phyloP scores from a whole-genome alignment of 495 filamentous ascomycete genomes.

The Aspergillus cavernicola region DNA sequence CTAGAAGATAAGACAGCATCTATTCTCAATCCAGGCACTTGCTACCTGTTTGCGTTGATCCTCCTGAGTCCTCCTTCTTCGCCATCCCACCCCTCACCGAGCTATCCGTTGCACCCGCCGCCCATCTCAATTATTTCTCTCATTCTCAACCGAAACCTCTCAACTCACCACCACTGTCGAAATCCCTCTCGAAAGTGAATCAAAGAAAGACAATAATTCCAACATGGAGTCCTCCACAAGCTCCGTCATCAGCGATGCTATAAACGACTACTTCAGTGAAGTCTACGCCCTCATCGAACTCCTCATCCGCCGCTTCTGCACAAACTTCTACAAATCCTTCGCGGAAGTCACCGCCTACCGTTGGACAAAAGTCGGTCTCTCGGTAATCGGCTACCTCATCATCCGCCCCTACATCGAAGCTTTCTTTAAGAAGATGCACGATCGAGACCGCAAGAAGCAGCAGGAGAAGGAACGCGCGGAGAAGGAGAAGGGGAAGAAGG shows the following conservation, averaged over 20 bases:
- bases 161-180: too few species aligned
- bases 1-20: neutral
- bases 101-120: neutral
- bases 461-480: conserved; percentile 44
- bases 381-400: conserved; percentile 60
- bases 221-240: neutral
- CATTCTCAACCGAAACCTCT: too few species aligned
- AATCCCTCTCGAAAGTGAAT: neutral
- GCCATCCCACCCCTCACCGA: neutral
- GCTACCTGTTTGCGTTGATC: too few species aligned
- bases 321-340: conserved; percentile 54
- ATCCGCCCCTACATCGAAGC: conserved; percentile 62
- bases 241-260: conserved; percentile 28
- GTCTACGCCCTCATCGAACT: conserved; percentile 28
- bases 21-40: neutral
- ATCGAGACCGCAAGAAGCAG: conserved; percentile 52
- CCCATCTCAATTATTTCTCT: neutral
- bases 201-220: too few species aligned
- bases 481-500: conserved; percentile 51
- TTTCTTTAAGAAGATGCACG: conserved; percentile 50
- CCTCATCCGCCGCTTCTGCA: conserved; percentile 37
- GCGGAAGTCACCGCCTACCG: conserved; percentile 49
- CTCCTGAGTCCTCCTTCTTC: neutral
- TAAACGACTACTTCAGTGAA: conserved; percentile 34
- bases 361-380: conserved; percentile 59